phyloP scores from a whole-genome alignment of 179 eudicot genomes.

The Sideroxylon spinosum region DNA sequence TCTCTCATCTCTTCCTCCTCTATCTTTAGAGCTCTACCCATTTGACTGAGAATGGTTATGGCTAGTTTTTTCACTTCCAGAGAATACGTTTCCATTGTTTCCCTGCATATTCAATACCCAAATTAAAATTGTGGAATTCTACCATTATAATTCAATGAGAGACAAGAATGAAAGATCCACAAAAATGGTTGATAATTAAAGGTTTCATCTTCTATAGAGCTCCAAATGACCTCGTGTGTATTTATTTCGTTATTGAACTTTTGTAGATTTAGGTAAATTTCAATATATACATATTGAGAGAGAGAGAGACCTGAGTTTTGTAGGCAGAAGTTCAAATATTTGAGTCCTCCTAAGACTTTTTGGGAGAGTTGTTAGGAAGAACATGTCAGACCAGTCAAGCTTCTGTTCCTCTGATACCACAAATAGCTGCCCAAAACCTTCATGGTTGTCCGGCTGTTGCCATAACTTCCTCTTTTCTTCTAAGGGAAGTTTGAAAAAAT shows the following conservation, averaged over 20 bases:
- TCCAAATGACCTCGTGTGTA: too few relatives aligned
- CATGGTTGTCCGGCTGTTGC: constrained; percentile 43
- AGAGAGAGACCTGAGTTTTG: constrained; percentile 26
- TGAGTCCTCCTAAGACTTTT: constrained; percentile 20
- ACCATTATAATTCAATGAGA: too few relatives aligned
- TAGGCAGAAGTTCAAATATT: constrained; percentile 26
- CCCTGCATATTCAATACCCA: background rate
- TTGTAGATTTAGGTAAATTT: too few relatives aligned
- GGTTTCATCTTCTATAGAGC: too few relatives aligned
- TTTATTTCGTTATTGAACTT: too few relatives aligned
- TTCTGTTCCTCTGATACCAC: constrained; percentile 43
- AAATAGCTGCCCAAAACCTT: constrained; percentile 68
- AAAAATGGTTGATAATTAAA: too few relatives aligned
- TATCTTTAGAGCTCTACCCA: constrained; percentile 23
- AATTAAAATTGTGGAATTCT: too few relatives aligned
- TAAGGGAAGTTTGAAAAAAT: constrained; percentile 39
- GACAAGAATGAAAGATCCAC: too few relatives aligned
- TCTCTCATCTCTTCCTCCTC: constrained; percentile 36
- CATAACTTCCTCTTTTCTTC: constrained; percentile 51
- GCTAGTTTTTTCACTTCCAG: constrained; percentile 9
- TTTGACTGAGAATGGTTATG: background rate
- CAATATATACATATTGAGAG: background rate
- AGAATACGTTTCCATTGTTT: constrained; percentile 7
- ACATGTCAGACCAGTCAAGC: constrained; percentile 44
- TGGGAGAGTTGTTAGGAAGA: constrained; percentile 34